Base-by-base conservation (phyloP, 352 stramenopile species). In the Poterioochromonas sp. region DNA sequence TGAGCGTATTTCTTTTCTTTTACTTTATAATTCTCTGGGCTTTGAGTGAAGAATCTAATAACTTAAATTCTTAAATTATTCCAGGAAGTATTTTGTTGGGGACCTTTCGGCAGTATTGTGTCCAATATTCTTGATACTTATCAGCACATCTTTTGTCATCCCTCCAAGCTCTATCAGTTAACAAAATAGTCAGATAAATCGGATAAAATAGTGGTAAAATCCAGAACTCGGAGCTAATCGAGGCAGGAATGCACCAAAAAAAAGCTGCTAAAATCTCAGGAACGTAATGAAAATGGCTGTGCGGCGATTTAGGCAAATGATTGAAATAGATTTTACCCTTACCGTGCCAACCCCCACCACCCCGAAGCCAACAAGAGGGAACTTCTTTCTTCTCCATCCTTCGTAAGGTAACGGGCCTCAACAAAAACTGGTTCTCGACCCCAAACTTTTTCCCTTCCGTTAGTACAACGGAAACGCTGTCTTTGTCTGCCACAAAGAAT, bases 81-180 rank as follows among this genome's bases (percentile, higher is more conserved):
- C 87, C 86, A 3, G 91, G 90, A 18, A 96, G 54, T 76, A 96
- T 93, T 63, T 94, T 89, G 73, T 89, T 88, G 11, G 90, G 91
- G 77, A 96, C 91, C n/a, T 73, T 68, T 11, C 26, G 35, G 76
- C 84, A 87, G 79, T 88, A 86, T 64, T 76, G 20, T 49, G 92
- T 86, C 87, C 92, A 99, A 85, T 97, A 92, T 43, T 93, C 89
- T 54, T 89, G 90, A 85, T 99, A 98, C 86, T 98, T 99, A 78
- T 91, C 85, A 5, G 83, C 82, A 82, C 94, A 99, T 54, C 92
- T 90, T 3, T 94, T 90, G 63, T 97, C 92, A 86, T 99, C 95
- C 73, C 94, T 89, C 73, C 91, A 95, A 18, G 93, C 92, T 77
- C 95, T 88, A 85, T 99, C 93, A 0, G 91, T 90, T 68, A 99